These are phyloP conservation scores for Globisporangium echinulatum DNA, from an alignment of 352 stramenopile genomes.

Conservation along the genomic window DNA sequence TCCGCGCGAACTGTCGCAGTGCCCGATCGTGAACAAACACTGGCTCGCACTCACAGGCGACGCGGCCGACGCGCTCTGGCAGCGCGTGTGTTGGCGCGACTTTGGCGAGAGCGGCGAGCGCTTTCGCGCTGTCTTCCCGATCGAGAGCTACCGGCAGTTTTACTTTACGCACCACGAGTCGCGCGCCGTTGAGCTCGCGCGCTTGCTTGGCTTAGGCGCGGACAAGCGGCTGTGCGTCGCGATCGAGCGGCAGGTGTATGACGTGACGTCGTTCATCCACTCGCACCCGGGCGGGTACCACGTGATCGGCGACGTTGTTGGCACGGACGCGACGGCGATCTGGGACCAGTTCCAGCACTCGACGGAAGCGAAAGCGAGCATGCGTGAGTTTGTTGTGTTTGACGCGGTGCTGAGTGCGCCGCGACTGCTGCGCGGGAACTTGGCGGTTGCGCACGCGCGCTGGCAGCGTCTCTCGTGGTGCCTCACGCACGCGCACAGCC, in stretches of 20 bases:
- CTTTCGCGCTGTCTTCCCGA: slow-evolving; percentile 43
- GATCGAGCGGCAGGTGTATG: slow-evolving; percentile 59
- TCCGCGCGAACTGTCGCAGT: slow-evolving; percentile 35
- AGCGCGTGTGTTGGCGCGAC: slow-evolving; percentile 42
- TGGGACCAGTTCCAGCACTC: slow-evolving; percentile 76
- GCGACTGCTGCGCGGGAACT: slow-evolving; percentile 22
- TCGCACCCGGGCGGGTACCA: slow-evolving; percentile 59
- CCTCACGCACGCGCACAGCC: slow-evolving; percentile 41
- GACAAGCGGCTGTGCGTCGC: slow-evolving; percentile 44
- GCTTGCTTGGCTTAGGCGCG: slow-evolving; percentile 28
- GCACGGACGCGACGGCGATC: slow-evolving; percentile 55
- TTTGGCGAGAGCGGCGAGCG: slow-evolving; percentile 42
- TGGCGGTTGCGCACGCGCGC: slow-evolving; percentile 24
- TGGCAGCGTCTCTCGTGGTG: slow-evolving; percentile 60
- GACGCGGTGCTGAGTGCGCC: slow-evolving; percentile 33
- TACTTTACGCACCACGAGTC: slow-evolving; percentile 70
- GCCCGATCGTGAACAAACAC: slow-evolving; percentile 30
- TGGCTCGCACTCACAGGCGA: slow-evolving; percentile 33
- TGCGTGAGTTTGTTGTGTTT: slow-evolving; percentile 52
- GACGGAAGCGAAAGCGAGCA: slow-evolving; percentile 45
- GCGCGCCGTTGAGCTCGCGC: slow-evolving; percentile 53
- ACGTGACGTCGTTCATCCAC: slow-evolving; percentile 62
- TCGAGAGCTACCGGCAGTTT: slow-evolving; percentile 55
- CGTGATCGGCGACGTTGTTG: slow-evolving; percentile 65
- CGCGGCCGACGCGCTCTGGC: slow-evolving; percentile 37